Conservation (phyloP, 495 filamentous ascomycete genomes). For the Penicillium canescens region DNA sequence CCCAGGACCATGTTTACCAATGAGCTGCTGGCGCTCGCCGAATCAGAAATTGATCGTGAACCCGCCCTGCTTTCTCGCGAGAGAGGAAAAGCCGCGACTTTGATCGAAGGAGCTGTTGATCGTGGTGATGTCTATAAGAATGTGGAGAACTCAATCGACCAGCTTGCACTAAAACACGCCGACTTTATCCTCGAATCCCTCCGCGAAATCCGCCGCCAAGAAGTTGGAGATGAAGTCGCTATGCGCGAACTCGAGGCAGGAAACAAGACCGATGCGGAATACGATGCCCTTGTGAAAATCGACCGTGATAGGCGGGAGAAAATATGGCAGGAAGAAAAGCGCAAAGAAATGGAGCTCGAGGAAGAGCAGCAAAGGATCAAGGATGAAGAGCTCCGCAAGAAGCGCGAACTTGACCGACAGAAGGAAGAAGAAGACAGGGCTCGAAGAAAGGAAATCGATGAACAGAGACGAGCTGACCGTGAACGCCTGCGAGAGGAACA, state of each 20-base stretch:
- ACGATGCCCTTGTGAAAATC: slow-evolving; percentile 68
- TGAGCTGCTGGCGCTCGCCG: slow-evolving; percentile 68
- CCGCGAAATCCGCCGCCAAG: slow-evolving; percentile 65
- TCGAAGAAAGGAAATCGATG: slow-evolving; percentile 45
- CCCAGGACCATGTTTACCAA: slow-evolving; percentile 66
- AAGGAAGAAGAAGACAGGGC: slow-evolving; percentile 60
- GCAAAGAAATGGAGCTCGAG: slow-evolving; percentile 61
- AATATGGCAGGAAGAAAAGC: slow-evolving; percentile 62
- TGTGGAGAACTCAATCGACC: slow-evolving; percentile 65
- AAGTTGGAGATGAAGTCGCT: slow-evolving; percentile 74
- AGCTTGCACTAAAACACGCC: slow-evolving; percentile 64
- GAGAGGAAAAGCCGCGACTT: slow-evolving; percentile 73
- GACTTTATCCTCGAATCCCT: slow-evolving; percentile 64
- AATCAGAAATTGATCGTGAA: slow-evolving; percentile 80
- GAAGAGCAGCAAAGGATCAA: slow-evolving; percentile 66
- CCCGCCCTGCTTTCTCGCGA: slow-evolving; percentile 74
- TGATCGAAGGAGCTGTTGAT: slow-evolving; percentile 86
- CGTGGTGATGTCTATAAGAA: slow-evolving; percentile 78
- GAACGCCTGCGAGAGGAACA: slow-evolving; percentile 55
- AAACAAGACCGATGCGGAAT: slow-evolving; percentile 80
- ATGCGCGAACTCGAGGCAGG: slow-evolving; percentile 67
- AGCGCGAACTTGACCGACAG: slow-evolving; percentile 61
- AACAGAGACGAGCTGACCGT: slow-evolving; percentile 59
- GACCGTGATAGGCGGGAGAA: slow-evolving; percentile 64
- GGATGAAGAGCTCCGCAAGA: slow-evolving; percentile 64